Conservation (phyloP, 2,329 filamentous ascomycete species). For the Didymosphaeria variabile region DNA sequence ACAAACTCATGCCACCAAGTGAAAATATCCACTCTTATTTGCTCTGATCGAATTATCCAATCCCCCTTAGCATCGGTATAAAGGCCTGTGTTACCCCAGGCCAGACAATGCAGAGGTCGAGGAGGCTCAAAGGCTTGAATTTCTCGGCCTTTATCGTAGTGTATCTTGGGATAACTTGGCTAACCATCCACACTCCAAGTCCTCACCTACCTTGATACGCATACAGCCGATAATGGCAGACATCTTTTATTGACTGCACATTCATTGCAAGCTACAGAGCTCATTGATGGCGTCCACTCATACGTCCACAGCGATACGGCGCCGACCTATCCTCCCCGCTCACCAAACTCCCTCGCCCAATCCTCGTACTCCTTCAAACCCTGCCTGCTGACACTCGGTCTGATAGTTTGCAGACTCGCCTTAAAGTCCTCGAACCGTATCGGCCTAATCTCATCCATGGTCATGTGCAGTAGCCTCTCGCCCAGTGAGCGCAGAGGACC, state of each 20-base stretch:
- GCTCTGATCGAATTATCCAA: too few relatives aligned
- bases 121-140: too few relatives aligned
- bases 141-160: too few relatives aligned
- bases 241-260: background rate
- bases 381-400: slow-evolving; percentile 86
- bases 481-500: slow-evolving; percentile 89
- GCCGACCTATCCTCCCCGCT: slow-evolving; percentile 74
- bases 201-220: background rate
- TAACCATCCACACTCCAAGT: too few relatives aligned
- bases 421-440: slow-evolving; percentile 86
- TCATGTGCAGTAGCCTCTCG: slow-evolving; percentile 87
- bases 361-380: slow-evolving; percentile 91
- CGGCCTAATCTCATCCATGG: slow-evolving; percentile 91
- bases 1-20: too few relatives aligned
- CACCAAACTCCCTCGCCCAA: slow-evolving; percentile 93
- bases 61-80: too few relatives aligned
- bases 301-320: background rate
- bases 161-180: too few relatives aligned
- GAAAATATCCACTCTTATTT: too few relatives aligned
- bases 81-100: too few relatives aligned
- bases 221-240: background rate
- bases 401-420: slow-evolving; percentile 82
- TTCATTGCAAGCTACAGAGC: background rate
- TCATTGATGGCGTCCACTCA: background rate
- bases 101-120: too few relatives aligned